Evolutionary conservation across 2,329 filamentous ascomycete species (phyloP), one percentile per base, ranked within the genome.

Genomic region (Trichoderma simmonsii): DNA sequence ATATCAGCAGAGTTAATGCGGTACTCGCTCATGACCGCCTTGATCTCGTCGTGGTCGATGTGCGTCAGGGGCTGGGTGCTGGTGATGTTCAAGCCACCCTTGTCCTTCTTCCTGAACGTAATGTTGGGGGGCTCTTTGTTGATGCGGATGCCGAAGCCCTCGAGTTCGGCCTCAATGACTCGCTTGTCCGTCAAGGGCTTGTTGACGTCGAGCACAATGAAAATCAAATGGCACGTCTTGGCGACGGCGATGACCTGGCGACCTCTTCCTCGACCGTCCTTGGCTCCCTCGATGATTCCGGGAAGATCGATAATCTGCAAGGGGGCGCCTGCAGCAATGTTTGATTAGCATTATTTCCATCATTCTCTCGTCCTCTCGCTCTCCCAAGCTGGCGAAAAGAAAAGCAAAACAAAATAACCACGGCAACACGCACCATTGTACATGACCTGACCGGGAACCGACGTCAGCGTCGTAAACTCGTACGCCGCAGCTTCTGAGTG

Each of bases 51-150:
- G 76, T 94, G 88, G 81, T 96, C 93, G 79, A 99, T 97, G 83
- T 99, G 94, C 28, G 92, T 92, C 76, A 99, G 86, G 6, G 95
- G 94, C 59, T 96, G 92, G 3, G 96, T 99, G 83, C 90, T 96
- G n/a, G 95, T 97, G 79, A 99, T 96, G 79, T 93, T 95, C 79
- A 99, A 90, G 43, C 96, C 96, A 77, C 96, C 96, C 80, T 98
- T 98, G 83, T 99, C 96, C 87, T 99, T 99, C 87, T 99, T 99
- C 85, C 92, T 97, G 87, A 98, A 97, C n/a, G 96, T 93, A 79
- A 99, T 99, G 81, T 99, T 99, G 54, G 96, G 96, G 30, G 96
- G 96, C 77, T 90, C 85, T 86, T 98, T 99, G 87, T 99, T 99
- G 86, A 98, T 95, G 71, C 96, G 90, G 80, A 99, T 98, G 39